Evolutionary conservation across 2,329 filamentous ascomycete species (phyloP).

Genomic region (Metarhizium sp.): DNA sequence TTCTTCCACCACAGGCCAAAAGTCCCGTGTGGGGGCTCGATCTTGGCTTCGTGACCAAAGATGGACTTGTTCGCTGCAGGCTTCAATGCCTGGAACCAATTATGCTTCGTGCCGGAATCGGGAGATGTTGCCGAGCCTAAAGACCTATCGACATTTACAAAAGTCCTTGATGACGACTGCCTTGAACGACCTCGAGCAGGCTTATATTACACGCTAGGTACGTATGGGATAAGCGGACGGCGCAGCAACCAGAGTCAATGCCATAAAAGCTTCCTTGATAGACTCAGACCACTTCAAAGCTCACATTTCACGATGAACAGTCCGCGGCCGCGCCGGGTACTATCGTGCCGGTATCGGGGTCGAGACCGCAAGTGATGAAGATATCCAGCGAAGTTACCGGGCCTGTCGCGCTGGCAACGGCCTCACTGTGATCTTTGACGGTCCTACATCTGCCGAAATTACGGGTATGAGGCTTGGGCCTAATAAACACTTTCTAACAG

Average conservation of each 20-base stretch:
- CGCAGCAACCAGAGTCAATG: background rate
- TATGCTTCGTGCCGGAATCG: constrained; percentile 25
- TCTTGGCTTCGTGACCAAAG: background rate
- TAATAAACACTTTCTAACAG: constrained; percentile 8
- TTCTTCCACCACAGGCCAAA: background rate
- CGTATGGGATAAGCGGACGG: constrained; percentile 8
- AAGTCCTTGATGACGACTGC: constrained; percentile 25
- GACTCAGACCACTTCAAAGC: background rate
- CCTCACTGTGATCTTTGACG: background rate
- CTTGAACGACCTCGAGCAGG: constrained; percentile 27
- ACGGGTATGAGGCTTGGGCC: background rate
- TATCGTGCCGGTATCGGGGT: constrained; percentile 3
- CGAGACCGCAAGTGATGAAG: background rate
- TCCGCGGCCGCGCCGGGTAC: background rate
- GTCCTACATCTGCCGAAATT: background rate
- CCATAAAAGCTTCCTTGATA: background rate
- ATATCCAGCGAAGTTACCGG: background rate
- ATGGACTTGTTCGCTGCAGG: constrained; percentile 46
- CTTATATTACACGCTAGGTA: constrained; percentile 39
- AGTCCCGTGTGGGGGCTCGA: background rate
- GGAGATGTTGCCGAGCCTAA: constrained; percentile 24
- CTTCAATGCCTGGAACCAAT: constrained; percentile 50
- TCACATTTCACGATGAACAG: background rate
- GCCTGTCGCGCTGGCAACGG: constrained; percentile 3
- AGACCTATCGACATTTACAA: constrained; percentile 36